Percentiles rank a stretch among this genome's conserved stretches.
Evolutionary conservation across 441 rosid genomes (phyloP).

Genomic region (Adansonia grandidieri): DNA sequence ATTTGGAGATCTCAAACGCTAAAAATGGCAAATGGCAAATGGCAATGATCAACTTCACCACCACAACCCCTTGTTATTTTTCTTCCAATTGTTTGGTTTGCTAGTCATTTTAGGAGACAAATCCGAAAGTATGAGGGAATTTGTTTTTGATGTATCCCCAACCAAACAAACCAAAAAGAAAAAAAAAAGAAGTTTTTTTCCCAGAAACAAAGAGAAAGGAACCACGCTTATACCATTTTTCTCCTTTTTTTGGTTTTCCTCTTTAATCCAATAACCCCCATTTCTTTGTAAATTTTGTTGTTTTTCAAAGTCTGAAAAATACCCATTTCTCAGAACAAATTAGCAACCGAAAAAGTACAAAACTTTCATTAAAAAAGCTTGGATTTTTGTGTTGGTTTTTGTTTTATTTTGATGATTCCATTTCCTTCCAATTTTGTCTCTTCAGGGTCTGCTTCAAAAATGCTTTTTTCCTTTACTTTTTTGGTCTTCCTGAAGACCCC

Average conservation of each 20-base stretch:
- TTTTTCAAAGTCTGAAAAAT: conserved; percentile 30
- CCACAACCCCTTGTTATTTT: conserved; percentile 26
- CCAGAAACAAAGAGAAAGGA: conserved; percentile 33
- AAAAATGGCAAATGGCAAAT: conserved; percentile 45
- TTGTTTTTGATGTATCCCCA: conserved; percentile 35
- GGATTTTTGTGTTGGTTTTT: conserved; percentile 19
- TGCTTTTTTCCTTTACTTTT: conserved; percentile 16
- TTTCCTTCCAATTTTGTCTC: conserved; percentile 15
- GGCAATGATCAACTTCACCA: conserved; percentile 30
- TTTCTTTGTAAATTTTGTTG: conserved; percentile 18
- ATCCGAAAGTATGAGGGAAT: conserved; percentile 48
- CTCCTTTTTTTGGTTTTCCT: conserved; percentile 21
- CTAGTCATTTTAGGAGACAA: conserved; percentile 70
- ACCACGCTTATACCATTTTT: conserved; percentile 33
- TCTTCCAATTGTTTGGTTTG: conserved; percentile 76
- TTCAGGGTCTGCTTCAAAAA: conserved; percentile 28
- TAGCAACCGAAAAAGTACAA: conserved; percentile 17
- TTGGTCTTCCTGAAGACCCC: conserved; percentile 27
- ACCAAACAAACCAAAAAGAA: conserved; percentile 33
- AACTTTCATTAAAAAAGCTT: background rate
- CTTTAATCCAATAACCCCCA: conserved; percentile 41
- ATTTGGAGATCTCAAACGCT: conserved; percentile 19
- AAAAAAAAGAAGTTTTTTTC: background rate
- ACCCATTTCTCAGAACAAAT: conserved; percentile 31
- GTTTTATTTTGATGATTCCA: conserved; percentile 31